Percentiles rank a stretch among this genome's conserved stretches.
phyloP scores from a whole-genome alignment of 768 basidiomycete genomes.

The Neoboletus brunneissimus region DNA sequence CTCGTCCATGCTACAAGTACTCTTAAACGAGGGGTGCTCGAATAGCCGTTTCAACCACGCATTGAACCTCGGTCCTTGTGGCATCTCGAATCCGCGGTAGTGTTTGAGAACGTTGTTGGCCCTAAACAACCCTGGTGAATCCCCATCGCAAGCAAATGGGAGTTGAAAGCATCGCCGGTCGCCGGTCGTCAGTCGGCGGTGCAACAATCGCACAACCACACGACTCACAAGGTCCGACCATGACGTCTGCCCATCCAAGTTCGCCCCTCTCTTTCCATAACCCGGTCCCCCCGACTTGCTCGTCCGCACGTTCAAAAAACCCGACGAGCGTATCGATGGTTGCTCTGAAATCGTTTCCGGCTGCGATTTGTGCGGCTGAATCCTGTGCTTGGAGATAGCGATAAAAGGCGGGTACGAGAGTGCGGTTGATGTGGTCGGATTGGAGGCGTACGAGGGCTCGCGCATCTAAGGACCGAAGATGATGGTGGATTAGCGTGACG shows the following conservation, averaged over 20 bases:
- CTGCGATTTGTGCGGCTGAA: slow-evolving; percentile 45
- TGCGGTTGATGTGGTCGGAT: slow-evolving; percentile 62
- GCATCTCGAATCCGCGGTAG: slow-evolving; percentile 65
- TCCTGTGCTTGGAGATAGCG: slow-evolving; percentile 73
- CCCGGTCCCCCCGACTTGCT: slow-evolving; percentile 49
- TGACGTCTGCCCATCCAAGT: slow-evolving; percentile 62
- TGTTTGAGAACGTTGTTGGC: slow-evolving; percentile 60
- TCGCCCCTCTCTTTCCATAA: slow-evolving; percentile 58
- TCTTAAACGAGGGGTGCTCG: slow-evolving; percentile 58
- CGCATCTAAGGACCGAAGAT: slow-evolving; percentile 44
- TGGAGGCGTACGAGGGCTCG: slow-evolving; percentile 66
- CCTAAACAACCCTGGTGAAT: slow-evolving; percentile 60
- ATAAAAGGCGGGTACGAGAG: slow-evolving; percentile 69
- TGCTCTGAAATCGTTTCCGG: slow-evolving; percentile 51
- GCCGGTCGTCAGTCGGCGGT: neutral
- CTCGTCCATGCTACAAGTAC: slow-evolving; percentile 65
- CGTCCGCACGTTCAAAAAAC: slow-evolving; percentile 52
- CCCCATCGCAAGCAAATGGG: neutral
- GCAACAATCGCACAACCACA: neutral
- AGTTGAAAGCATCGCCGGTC: neutral
- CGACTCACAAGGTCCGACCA: slow-evolving; percentile 68
- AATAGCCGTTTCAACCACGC: slow-evolving; percentile 55
- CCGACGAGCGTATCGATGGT: slow-evolving; percentile 50
- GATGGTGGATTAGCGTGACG: neutral
- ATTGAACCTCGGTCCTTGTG: slow-evolving; percentile 45